These are phyloP conservation scores for Drechslerella dactyloides DNA, from an alignment of 2,329 filamentous ascomycete genomes.

Conservation along the genomic window DNA sequence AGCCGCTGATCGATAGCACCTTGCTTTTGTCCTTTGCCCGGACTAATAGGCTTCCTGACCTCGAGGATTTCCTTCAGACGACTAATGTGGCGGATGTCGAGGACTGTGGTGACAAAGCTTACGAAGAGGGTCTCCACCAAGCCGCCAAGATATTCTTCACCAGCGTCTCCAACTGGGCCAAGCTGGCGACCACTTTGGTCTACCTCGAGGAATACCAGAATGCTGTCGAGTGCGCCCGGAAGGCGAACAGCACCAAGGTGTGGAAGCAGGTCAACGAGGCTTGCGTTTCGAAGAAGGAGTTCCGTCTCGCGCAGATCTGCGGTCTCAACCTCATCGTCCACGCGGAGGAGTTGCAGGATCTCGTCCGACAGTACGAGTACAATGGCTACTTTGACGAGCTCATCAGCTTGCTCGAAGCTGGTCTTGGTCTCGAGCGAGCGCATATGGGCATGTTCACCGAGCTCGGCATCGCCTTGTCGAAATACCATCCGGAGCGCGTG, in stretches of 20 bases:
- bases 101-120: slow-evolving; percentile 96
- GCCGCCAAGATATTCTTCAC: slow-evolving; percentile 98
- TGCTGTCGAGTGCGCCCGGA: slow-evolving; percentile 94
- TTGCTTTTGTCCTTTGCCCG: slow-evolving; percentile 93
- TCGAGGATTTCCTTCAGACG: slow-evolving; percentile 92
- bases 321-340: slow-evolving; percentile 98
- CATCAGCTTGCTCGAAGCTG: slow-evolving; percentile 90
- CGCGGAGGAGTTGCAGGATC: slow-evolving; percentile 88
- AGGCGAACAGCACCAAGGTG: slow-evolving; percentile 98
- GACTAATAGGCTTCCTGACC: slow-evolving; percentile 85
- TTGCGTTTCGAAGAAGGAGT: slow-evolving; percentile 97
- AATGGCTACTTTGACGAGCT: slow-evolving; percentile 99
- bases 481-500: slow-evolving; percentile 91
- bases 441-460: slow-evolving; percentile 98
- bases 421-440: slow-evolving; percentile 85
- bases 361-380: slow-evolving; percentile 95
- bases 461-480: slow-evolving; percentile 87
- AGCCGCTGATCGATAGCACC: slow-evolving; percentile 89
- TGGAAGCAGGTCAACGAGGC: slow-evolving; percentile 99
- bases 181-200: slow-evolving; percentile 96
- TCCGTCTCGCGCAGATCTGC: slow-evolving; percentile 97
- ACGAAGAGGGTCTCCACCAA: slow-evolving; percentile 90
- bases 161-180: slow-evolving; percentile 99
- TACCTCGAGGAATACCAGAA: slow-evolving; percentile 96
- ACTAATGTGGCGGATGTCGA: slow-evolving; percentile 96